Evolutionary conservation across 345 rosid genomes (phyloP), one percentile per base, ranked within the genome.

Genomic region (Arabis hirsuta): DNA sequence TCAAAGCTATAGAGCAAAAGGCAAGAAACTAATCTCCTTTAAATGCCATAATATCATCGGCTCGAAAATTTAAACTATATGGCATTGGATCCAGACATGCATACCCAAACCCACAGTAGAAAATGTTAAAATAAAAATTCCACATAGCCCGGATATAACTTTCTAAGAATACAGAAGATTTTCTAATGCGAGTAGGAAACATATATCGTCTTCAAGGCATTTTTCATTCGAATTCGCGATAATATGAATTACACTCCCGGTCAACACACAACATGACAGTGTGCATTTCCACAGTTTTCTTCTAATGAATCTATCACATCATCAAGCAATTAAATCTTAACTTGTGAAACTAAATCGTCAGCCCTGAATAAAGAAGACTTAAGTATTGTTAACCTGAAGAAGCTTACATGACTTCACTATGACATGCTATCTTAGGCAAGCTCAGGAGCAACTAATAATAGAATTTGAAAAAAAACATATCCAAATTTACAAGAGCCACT

Each of bases 381-480:
- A 9, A 12, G 4, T 2, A 12, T 26, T 4, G 5, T 19, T 20
- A 32, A 26, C n/a, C 13, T n/a, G 14, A 62, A 44, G n/a, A 62
- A 31, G 55, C 51, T 51, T 22, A 42, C 34, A 68, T 14, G 22
- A 27, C 62, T 39, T 11, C 51, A 52, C 6, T 12, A 69, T 7
- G 32, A 55, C 48, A 62, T 46, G 39, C 61, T 63, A 63, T 69
- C 60, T 48, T 29, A 48, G 42, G 55, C 19, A 76, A 24, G 54
- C 7, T 54, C 29, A 31, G 11, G n/a, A 63, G 60, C 19, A 48
- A 64, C 67, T 71, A 70, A 57, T 47, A 31, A 70, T 43, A 76
- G 76, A 70, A 64, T 45, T 12, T 3, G 4, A 24, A 27, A 73
- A 44, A 27, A 73, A 44, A 13, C 8, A 64, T 12, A 62, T 31